Base-by-base conservation (phyloP, 2,329 filamentous ascomycete species). In the Colletotrichum higginsianum region DNA sequence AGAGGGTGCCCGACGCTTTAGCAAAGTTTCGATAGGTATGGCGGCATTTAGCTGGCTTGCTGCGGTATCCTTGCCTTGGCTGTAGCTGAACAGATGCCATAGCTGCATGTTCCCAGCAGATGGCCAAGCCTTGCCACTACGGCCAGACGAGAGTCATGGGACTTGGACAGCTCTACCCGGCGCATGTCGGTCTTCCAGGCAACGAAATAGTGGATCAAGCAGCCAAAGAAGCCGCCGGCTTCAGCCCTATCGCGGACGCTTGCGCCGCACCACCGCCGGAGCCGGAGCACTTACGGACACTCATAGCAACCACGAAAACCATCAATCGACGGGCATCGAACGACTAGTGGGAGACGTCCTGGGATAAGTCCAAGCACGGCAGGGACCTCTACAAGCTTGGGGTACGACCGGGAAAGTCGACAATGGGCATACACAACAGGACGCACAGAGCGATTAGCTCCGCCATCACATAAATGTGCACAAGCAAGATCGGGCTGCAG, bases 171-270 rank as follows among this genome's bases (percentile, higher is more conserved):
- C 30, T 30, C 23, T 26, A 26, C 23, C 23, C 23, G 23, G 23
- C 23, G 23, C 23, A 26, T 26, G 23, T 26, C 23, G 23, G 23
- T 26, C 4, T 26, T 26, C 61, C 66, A 44, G 73, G 72, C 12
- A 75, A 76, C 57, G 68, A 77, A 71, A 64, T 58, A 46, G 71
- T 74, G 74, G 79, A 70, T 75, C 76, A 18, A 73, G 76, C 74
- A 26, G 23, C 23, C 23, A 26, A 26, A 26, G 23, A 26, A 26
- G 23, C 23, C 23, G 23, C 23, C 23, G n/a, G 85, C 84, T 42
- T 53, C 38, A 60, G 35, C 35, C 42, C 56, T 26, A 56, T 30
- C 21, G 26, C 13, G 38, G 23, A 58, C 30, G 46, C n/a, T 49
- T 13, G 18, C 18, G n/a, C 23, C 11, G 30, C 42, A 44, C 55